phyloP scores from a whole-genome alignment of 2,329 filamentous ascomycete species.

The Hypoxylon sp. region DNA sequence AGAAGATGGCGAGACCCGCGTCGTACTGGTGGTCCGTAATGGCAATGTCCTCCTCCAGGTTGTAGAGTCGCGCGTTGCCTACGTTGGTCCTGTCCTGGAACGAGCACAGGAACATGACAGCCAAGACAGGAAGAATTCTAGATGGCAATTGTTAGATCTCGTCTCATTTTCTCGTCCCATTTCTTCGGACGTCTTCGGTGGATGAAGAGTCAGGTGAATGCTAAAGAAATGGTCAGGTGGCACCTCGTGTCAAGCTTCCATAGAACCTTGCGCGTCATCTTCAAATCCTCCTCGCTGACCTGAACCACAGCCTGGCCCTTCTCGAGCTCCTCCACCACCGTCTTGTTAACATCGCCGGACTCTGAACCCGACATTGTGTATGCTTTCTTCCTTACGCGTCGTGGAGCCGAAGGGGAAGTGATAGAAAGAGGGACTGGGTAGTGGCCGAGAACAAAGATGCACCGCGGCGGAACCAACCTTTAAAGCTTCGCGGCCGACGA shows the following conservation, averaged over 20 bases:
- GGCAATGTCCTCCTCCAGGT: constrained; percentile 67
- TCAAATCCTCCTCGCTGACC: constrained; percentile 36
- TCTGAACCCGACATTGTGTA: constrained; percentile 34
- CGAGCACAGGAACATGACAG: constrained; percentile 73
- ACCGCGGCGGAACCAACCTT: constrained; percentile 20
- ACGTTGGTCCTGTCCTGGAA: constrained; percentile 78
- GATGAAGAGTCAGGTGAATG: constrained; percentile 3
- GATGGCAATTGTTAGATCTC: constrained; percentile 26
- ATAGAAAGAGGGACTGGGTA: not conserved
- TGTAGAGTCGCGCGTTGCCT: constrained; percentile 75
- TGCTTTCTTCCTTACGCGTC: constrained; percentile 13
- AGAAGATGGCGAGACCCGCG: constrained; percentile 72
- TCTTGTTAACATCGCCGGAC: constrained; percentile 33
- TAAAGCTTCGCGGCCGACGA: constrained; percentile 27
- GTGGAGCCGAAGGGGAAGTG: constrained; percentile 6
- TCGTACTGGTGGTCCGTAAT: constrained; percentile 73
- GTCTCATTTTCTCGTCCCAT: not conserved
- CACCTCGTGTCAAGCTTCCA: constrained; percentile 67
- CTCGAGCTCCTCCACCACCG: constrained; percentile 45
- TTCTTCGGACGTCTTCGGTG: not conserved
- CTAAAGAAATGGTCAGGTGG: constrained; percentile 20
- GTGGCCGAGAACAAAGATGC: constrained; percentile 7
- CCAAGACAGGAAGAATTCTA: constrained; percentile 72
- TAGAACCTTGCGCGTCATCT: constrained; percentile 58
- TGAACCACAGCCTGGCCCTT: constrained; percentile 34